Evolutionary conservation across 2,329 filamentous ascomycete genomes (phyloP), one percentile per base, ranked within the genome.

Genomic region (Fusarium sp.): DNA sequence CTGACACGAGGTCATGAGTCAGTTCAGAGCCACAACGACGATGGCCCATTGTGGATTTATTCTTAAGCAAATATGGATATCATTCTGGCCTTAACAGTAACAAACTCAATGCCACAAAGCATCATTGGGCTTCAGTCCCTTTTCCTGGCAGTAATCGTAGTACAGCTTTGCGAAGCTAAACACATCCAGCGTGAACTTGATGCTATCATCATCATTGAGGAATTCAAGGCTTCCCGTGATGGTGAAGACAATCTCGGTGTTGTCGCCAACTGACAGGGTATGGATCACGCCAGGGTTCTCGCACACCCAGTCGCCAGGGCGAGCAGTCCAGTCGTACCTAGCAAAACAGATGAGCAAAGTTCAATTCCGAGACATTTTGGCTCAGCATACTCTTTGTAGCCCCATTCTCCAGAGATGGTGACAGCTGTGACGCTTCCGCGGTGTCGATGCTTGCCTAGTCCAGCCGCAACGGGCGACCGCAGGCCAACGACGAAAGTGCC

Each of bases 281-380:
- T 70, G 68, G 32, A 70, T 70, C 9, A 47, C 45, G 9, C 68
- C 68, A 3, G 67, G 67, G 53, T 70, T 70, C 38, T 70, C 68
- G 36, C 62, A 66, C 29, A 70, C 65, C 58, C 58, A 70, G 39
- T 70, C 68, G 40, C 68, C 68, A 29, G 68, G 65, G 10, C 53
- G 57, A 22, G 68, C 68, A 59, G 58, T 51, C 68, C 68, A 70
- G 55, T 68, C 67, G 13, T 70, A 70, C 26, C 68, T 70, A n/a
- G 19, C 19, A 19, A 19, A 13, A 22, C 7, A 38, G 7, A 19
- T 65, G 26, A 65, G 61, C 41, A 61, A 13, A 22, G 10, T 25
- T 5, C 26, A 11, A 22, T 11, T 8, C 3, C 26, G 10, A 36
- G 13, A 3, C 11, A 19, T 5, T 4, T 3, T 28, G 11, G 19